Conservation (phyloP, 768 basidiomycete species). For the Mycena sanguinolenta region DNA sequence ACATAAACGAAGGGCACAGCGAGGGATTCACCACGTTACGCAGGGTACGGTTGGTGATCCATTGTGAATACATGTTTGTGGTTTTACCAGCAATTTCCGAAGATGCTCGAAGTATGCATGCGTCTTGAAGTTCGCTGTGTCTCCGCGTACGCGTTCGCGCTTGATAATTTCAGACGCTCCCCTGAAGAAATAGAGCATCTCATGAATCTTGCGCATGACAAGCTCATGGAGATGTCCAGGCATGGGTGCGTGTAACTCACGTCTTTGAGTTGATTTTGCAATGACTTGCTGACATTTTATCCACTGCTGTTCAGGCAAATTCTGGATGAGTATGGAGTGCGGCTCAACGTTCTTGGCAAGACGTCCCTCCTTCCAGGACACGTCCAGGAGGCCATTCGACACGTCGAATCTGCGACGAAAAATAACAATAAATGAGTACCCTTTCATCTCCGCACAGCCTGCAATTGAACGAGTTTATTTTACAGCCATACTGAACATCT, state of each 20-base stretch:
- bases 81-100: not conserved
- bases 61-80: not conserved
- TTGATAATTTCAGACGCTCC: conserved; percentile 95
- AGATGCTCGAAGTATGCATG: conserved; percentile 91
- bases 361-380: conserved; percentile 80
- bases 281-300: not conserved
- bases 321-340: conserved; percentile 84
- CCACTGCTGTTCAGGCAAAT: conserved; percentile 67
- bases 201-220: conserved; percentile 86
- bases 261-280: not conserved
- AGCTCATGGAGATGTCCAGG: conserved; percentile 81
- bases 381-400: conserved; percentile 75
- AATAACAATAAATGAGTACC: conserved; percentile 74
- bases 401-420: conserved; percentile 84
- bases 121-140: conserved; percentile 86
- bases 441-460: not conserved
- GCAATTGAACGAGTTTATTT: conserved; percentile 9
- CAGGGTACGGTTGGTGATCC: conserved; percentile 65
- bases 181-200: conserved; percentile 88
- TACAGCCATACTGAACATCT: conserved; percentile 91
- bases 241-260: conserved; percentile 73
- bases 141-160: conserved; percentile 96
- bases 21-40: conserved; percentile 87
- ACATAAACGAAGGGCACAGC: conserved; percentile 83
- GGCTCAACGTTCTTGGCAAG: conserved; percentile 86